Conservation (phyloP, 2,329 filamentous ascomycete species). For the Fusarium siculi region DNA sequence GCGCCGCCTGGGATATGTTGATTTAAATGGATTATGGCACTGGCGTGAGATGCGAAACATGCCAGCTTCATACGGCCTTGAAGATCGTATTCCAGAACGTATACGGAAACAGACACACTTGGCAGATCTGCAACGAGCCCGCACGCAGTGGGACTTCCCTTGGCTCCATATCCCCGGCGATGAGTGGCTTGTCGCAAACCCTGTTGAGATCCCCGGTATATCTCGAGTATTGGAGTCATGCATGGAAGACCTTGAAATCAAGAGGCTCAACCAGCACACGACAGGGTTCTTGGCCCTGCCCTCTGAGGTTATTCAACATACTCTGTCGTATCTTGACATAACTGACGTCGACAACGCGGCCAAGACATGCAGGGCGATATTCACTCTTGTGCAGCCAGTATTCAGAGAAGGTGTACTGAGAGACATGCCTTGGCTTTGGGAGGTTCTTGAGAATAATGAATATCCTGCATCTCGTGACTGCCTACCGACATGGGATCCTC, state of each 20-base stretch:
- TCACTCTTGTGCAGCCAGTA: not conserved
- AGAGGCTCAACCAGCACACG: rapidly evolving
- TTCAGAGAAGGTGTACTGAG: rapidly evolving
- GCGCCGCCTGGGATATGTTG: rapidly evolving
- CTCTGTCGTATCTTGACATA: not conserved
- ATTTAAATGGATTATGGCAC: slow-evolving; percentile 7
- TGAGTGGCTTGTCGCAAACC: slow-evolving; percentile 7
- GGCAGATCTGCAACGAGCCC: not conserved
- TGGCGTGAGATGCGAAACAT: not conserved
- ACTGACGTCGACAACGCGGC: rapidly evolving
- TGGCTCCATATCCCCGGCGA: not conserved
- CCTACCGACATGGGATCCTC: not conserved
- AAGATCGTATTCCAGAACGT: not conserved
- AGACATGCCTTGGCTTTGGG: not conserved
- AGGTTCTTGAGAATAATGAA: not conserved
- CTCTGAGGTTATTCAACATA: not conserved
- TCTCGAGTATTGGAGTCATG: not conserved
- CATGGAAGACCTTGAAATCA: rapidly evolving
- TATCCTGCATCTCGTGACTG: not conserved
- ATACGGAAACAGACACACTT: not conserved
- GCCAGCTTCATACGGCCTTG: not conserved
- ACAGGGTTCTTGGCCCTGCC: not conserved
- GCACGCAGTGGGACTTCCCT: not conserved
- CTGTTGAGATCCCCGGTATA: not conserved
- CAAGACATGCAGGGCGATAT: not conserved